Conservation (phyloP, 495 filamentous ascomycete genomes). For the Aspergillus bridgeri region DNA sequence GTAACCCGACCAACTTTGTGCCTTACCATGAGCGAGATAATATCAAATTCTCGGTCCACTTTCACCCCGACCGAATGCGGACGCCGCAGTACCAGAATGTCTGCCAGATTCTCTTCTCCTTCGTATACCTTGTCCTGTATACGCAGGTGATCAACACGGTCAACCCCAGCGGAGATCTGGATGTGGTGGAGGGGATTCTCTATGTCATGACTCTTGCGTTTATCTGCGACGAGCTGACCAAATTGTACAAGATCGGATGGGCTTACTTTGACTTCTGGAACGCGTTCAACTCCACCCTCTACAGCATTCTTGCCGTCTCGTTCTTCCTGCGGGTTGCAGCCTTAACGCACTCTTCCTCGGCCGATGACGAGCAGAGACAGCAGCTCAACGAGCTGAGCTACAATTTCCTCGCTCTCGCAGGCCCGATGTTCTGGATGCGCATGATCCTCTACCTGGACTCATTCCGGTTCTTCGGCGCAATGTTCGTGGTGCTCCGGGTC, state of each 20-base stretch:
- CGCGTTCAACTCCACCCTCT: slow-evolving; percentile 82
- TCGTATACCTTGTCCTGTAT: slow-evolving; percentile 80
- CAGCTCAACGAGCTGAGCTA: slow-evolving; percentile 79
- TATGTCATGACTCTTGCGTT: slow-evolving; percentile 94
- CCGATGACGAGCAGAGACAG: slow-evolving; percentile 50
- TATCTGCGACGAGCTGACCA: slow-evolving; percentile 77
- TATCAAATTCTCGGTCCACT: slow-evolving; percentile 69
- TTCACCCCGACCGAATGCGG: slow-evolving; percentile 92
- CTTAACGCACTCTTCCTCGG: slow-evolving; percentile 54
- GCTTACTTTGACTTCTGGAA: slow-evolving; percentile 95
- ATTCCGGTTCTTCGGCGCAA: slow-evolving; percentile 93
- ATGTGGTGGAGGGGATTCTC: slow-evolving; percentile 77
- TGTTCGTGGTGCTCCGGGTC: slow-evolving; percentile 94
- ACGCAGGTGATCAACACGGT: slow-evolving; percentile 91
- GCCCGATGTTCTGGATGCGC: slow-evolving; percentile 96
- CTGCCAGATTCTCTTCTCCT: slow-evolving; percentile 77
- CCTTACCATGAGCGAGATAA: slow-evolving; percentile 76
- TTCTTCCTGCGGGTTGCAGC: slow-evolving; percentile 77
- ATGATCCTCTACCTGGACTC: slow-evolving; percentile 90
- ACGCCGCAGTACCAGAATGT: slow-evolving; percentile 89
- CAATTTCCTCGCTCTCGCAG: slow-evolving; percentile 85
- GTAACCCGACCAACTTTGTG: slow-evolving; percentile 81
- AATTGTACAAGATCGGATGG: slow-evolving; percentile 88
- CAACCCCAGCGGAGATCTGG: slow-evolving; percentile 74
- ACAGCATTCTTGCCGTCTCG: slow-evolving; percentile 69